A percentile compares a stretch with the other conserved stretches of the same genome.
phyloP scores from a whole-genome alignment of 2,329 filamentous ascomycete genomes.

The Paecilomyces niveus region DNA sequence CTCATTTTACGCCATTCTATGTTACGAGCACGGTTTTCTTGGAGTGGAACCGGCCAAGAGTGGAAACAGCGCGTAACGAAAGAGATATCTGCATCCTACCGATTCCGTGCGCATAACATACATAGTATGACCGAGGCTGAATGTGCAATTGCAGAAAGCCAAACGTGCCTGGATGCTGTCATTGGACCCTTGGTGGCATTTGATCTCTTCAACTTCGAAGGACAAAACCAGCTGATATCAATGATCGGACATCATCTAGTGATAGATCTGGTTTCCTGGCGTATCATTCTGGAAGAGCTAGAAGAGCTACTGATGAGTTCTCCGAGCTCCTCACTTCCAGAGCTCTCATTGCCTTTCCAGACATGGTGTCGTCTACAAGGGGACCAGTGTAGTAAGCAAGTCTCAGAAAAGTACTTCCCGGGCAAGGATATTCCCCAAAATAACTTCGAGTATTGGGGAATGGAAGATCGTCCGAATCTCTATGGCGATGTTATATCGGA shows the following conservation, averaged over 20 bases:
- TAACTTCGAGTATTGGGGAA: constrained; percentile 30
- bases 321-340: constrained; percentile 11
- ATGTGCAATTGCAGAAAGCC: constrained; percentile 19
- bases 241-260: constrained; percentile 32
- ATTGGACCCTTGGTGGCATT: constrained; percentile 34
- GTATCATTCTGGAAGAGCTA: constrained; percentile 31
- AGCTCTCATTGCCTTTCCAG: constrained; percentile 28
- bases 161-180: constrained; percentile 27
- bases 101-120: constrained; percentile 15
- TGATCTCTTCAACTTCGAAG: constrained; percentile 33
- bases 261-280: constrained; percentile 35
- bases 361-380: constrained; percentile 29
- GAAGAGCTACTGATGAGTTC: constrained; percentile 29
- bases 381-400: constrained; percentile 13
- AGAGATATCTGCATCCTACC: constrained; percentile 22
- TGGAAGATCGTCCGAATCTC: constrained; percentile 19
- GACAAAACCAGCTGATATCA: constrained; percentile 21
- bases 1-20: constrained; percentile 30
- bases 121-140: constrained; percentile 15
- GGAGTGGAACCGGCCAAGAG: constrained; percentile 9
- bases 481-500: constrained; percentile 31
- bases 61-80: constrained; percentile 22
- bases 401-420: constrained; percentile 8
- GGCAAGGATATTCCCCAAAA: constrained; percentile 18
- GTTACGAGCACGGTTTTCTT: constrained; percentile 27